These are phyloP conservation scores for Microbotryum lychnidis-dioicae DNA, from an alignment of 1,284 basidiomycete genomes.

Conservation along the genomic window DNA sequence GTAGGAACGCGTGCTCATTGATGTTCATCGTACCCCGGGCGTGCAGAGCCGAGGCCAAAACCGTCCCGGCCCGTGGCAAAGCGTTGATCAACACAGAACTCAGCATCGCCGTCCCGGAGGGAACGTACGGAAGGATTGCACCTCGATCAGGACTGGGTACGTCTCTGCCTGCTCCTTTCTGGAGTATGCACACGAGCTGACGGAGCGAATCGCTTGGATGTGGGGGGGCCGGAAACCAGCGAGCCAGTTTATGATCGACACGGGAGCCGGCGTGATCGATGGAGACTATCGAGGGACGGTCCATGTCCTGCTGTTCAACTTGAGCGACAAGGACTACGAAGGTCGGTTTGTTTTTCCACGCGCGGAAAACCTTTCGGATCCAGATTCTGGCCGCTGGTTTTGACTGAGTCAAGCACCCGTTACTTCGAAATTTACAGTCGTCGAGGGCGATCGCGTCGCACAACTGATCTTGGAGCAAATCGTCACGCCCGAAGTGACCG, in stretches of 20 bases:
- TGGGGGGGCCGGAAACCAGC: conserved; percentile 47
- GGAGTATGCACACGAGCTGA: neutral
- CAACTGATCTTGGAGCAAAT: conserved; percentile 91
- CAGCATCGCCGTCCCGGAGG: conserved; percentile 81
- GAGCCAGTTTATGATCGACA: conserved; percentile 93
- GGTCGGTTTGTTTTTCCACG: conserved; percentile 47
- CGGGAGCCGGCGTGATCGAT: conserved; percentile 92
- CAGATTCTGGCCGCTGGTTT: neutral
- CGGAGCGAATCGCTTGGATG: neutral
- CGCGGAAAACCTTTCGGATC: neutral
- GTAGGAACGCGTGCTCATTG: too few relatives aligned
- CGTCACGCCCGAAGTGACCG: conserved; percentile 70
- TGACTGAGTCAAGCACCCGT: neutral
- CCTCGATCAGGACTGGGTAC: conserved; percentile 86
- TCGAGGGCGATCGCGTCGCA: conserved; percentile 84
- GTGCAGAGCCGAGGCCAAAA: conserved; percentile 60
- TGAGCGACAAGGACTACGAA: conserved; percentile 77
- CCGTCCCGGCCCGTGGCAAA: conserved; percentile 75
- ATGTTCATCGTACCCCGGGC: too few relatives aligned
- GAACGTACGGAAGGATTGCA: conserved; percentile 92
- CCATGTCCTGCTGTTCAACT: conserved; percentile 92
- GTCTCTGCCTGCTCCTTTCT: conserved; percentile 31
- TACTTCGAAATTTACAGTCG: conserved; percentile 49
- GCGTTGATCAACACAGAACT: conserved; percentile 83
- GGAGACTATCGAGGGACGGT: conserved; percentile 89